A percentile compares a stretch with the other conserved stretches of the same genome.
Conservation (phyloP, 2,329 filamentous ascomycete species). For the Pseudopithomyces chartarum region DNA sequence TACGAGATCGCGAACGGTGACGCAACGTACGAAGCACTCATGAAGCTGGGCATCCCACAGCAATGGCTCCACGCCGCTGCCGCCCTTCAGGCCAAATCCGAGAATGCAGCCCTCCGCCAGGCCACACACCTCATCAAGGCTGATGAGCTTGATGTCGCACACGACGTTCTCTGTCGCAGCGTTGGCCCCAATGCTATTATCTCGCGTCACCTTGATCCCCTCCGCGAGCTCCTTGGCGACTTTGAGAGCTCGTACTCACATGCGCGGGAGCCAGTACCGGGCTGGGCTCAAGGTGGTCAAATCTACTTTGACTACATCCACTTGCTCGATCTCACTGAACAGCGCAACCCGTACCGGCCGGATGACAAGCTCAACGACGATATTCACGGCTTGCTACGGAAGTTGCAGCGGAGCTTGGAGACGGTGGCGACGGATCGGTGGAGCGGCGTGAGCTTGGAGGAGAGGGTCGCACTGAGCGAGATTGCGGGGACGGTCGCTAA, state of each 20-base stretch:
- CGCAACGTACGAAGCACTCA: constrained; percentile 63
- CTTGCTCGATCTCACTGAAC: constrained; percentile 48
- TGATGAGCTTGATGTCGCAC: constrained; percentile 77
- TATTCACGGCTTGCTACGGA: constrained; percentile 35
- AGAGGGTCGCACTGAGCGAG: constrained; percentile 76
- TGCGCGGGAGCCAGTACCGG: constrained; percentile 56
- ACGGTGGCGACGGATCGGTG: constrained; percentile 46
- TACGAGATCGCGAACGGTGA: constrained; percentile 65
- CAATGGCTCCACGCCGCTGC: constrained; percentile 88
- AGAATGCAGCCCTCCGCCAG: constrained; percentile 64
- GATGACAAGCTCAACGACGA: constrained; percentile 39
- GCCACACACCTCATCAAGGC: constrained; percentile 77
- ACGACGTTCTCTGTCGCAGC: constrained; percentile 77
- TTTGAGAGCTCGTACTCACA: constrained; percentile 55
- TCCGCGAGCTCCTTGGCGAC: constrained; percentile 71
- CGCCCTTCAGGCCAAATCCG: constrained; percentile 78
- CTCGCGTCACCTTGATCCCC: constrained; percentile 74
- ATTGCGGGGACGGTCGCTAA: constrained; percentile 77
- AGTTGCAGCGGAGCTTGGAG: constrained; percentile 44
- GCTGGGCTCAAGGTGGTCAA: constrained; percentile 80
- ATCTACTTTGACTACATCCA: constrained; percentile 72
- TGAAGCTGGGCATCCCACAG: constrained; percentile 71
- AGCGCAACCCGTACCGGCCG: constrained; percentile 33
- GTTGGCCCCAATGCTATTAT: constrained; percentile 85
- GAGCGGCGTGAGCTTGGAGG: constrained; percentile 53